These are phyloP conservation scores for Eutrema japonicum DNA, from an alignment of 345 rosid genomes.

Conservation along the genomic window DNA sequence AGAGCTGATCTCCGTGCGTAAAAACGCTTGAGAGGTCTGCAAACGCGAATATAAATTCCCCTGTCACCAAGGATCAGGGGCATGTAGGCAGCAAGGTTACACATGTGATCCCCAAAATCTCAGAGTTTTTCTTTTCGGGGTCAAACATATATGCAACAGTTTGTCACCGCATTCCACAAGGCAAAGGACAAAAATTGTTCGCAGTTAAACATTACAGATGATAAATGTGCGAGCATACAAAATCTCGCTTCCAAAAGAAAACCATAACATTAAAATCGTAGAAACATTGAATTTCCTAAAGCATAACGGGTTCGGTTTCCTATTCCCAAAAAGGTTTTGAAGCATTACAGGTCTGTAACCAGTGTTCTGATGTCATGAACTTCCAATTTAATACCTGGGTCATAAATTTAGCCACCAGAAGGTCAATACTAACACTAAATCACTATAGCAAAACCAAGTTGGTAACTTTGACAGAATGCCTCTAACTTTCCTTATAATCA, in stretches of 20 bases:
- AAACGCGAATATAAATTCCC: background rate
- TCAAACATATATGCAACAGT: background rate
- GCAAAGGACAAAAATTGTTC: background rate
- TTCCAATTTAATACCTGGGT: slow-evolving; percentile 83
- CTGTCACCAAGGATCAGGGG: no score
- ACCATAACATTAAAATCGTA: background rate
- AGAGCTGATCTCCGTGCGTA: background rate
- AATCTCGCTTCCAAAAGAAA: background rate
- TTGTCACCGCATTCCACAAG: background rate
- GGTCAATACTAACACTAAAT: no score
- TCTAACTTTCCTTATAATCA: no score
- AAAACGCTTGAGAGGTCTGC: background rate
- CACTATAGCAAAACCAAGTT: no score
- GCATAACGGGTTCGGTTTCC: background rate
- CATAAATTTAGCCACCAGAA: background rate
- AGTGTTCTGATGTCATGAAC: slow-evolving; percentile 84
- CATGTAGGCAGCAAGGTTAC: no score
- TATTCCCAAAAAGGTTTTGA: slow-evolving; percentile 72
- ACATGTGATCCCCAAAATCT: no score
- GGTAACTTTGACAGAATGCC: no score
- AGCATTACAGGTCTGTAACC: slow-evolving; percentile 56
- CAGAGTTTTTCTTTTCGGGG: no score
- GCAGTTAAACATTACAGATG: no score
- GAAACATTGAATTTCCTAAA: background rate
- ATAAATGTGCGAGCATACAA: background rate